Conservation (phyloP, 192 early-diverging fungal genomes). For the Coemansia sp. region DNA sequence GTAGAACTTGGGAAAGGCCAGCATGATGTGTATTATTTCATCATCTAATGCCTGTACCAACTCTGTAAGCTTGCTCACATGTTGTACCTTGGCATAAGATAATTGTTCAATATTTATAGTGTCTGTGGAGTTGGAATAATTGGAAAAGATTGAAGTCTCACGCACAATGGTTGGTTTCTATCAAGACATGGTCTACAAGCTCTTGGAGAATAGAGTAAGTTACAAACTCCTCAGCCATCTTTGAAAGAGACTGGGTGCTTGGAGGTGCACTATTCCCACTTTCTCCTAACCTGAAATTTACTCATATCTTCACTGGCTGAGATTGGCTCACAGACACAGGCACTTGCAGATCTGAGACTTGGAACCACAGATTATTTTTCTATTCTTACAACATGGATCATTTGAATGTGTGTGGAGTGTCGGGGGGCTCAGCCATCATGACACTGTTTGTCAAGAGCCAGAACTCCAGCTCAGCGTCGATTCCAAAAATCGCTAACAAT, state of each 20-base stretch:
- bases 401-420: not conserved
- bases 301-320: too few relatives aligned
- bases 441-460: constrained; percentile 87
- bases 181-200: too few relatives aligned
- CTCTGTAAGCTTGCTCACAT: not conserved
- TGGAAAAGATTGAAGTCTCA: too few relatives aligned
- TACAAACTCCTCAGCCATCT: too few relatives aligned
- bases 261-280: too few relatives aligned
- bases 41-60: not conserved
- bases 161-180: too few relatives aligned
- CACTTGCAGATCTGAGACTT: not conserved
- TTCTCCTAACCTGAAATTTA: too few relatives aligned
- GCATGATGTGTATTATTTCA: not conserved
- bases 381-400: not conserved
- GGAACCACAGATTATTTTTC: not conserved
- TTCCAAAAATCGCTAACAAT: constrained; percentile 59
- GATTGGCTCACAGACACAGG: too few relatives aligned
- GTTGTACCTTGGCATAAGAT: not conserved
- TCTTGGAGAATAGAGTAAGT: too few relatives aligned
- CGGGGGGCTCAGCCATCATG: constrained; percentile 59
- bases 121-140: not conserved
- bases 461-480: constrained; percentile 79
- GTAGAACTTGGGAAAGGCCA: not conserved
- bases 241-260: too few relatives aligned
- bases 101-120: not conserved